phyloP scores from a whole-genome alignment of 257 asterid genomes.

The Gardenia jasminoides region DNA sequence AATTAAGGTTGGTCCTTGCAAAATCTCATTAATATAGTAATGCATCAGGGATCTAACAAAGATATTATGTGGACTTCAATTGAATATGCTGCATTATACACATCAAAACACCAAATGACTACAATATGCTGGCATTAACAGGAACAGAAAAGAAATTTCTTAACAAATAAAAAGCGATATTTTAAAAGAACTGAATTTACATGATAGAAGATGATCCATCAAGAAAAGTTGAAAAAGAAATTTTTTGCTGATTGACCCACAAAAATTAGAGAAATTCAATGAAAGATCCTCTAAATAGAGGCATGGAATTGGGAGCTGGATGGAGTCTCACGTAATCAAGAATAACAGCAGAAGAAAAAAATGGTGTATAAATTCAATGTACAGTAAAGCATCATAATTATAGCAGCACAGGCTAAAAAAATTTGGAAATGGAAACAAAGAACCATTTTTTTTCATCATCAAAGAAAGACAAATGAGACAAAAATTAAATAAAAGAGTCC shows the following conservation, averaged over 20 bases:
- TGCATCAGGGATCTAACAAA: not conserved
- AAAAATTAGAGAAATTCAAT: not conserved
- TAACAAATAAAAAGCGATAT: not conserved
- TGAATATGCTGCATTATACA: not conserved
- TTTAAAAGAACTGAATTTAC: not conserved
- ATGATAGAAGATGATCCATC: not conserved
- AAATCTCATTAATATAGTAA: not conserved
- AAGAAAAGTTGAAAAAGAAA: not conserved
- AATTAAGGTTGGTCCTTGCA: conserved; percentile 11
- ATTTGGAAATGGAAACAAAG: not conserved
- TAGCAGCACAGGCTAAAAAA: not conserved
- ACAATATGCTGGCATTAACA: not conserved
- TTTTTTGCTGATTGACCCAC: not conserved
- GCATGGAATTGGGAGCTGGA: not conserved
- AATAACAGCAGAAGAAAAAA: not conserved
- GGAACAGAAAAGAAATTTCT: not conserved
- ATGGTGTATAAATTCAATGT: not conserved
- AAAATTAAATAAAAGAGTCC: not conserved
- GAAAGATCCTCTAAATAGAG: not conserved
- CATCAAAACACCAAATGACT: not conserved
- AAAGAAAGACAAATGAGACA: not conserved
- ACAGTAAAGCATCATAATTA: not conserved
- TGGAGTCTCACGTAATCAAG: not conserved
- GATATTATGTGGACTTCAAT: not conserved
- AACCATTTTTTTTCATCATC: not conserved